Evolutionary conservation across 2,329 filamentous ascomycete genomes (phyloP).

Genomic region (Clonostachys solani): DNA sequence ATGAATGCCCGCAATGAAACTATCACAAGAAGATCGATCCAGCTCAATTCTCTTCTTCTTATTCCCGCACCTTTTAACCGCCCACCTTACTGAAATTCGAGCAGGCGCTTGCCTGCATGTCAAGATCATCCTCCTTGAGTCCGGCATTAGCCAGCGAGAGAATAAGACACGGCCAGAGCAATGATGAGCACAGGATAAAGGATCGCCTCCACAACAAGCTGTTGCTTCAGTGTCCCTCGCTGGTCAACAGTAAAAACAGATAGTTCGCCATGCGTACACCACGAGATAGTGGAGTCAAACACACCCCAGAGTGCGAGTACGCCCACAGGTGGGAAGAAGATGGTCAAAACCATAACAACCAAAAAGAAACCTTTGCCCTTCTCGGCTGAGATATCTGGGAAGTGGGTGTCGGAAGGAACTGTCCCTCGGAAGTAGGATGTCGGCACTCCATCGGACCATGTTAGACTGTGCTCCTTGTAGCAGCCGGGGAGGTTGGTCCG

Average conservation of each 20-base stretch:
- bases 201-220: slow-evolving; percentile 29
- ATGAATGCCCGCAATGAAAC: no score
- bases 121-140: no score
- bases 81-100: no score
- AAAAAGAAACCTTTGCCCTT: slow-evolving; percentile 30
- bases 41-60: no score
- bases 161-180: slow-evolving; percentile 20
- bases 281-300: slow-evolving; percentile 40
- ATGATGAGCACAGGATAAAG: slow-evolving; percentile 23
- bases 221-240: slow-evolving; percentile 20
- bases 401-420: neutral
- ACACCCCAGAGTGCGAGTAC: slow-evolving; percentile 36
- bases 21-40: no score
- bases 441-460: neutral
- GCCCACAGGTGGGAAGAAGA: slow-evolving; percentile 41
- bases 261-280: slow-evolving; percentile 42
- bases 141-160: neutral
- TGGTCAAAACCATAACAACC: slow-evolving; percentile 27
- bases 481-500: neutral
- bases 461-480: neutral
- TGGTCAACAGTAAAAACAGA: slow-evolving; percentile 26
- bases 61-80: no score
- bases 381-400: neutral
- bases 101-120: no score
- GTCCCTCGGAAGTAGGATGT: neutral